Base-by-base conservation (phyloP, 1,284 basidiomycete genomes). In the Vanrija humicola region DNA sequence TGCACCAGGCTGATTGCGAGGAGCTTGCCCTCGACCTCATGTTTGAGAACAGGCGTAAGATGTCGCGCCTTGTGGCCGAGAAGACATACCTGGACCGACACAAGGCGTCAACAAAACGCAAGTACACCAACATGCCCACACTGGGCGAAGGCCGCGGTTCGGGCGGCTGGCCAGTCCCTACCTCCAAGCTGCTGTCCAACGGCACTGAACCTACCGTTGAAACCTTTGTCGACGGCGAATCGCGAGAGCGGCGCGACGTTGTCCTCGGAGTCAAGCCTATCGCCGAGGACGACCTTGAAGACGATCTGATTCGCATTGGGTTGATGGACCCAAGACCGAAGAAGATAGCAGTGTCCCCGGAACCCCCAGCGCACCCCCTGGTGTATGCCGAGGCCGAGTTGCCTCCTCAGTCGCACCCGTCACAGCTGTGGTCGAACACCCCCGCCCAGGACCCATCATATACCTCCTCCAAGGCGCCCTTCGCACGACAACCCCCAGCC, bases 101-200 rank as follows among this genome's bases (percentile, higher is more conserved):
- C n/a, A 50, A 44, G 50, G 54, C 57, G 3, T 43, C 43, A 28
- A 55, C 39, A 12, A 61, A 58, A 28, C 64, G 63, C 42, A 53
- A 54, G 47, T 62, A 56, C 50, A 62, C 61, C 42, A 63, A 58
- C 43, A 59, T 62, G 57, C 65, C 67, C 0, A 61, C 45, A 15
- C 49, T 67, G 6, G 62, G 67, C 4, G 59, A 59, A 38, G 68
- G 68, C 1, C 61, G 64, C 8, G 70, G 70, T 3, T 64, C 59
- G 8, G 66, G 68, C 9, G 68, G 66, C 7, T 71, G 69, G 69
- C 42, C 44, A 16, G 44, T 62, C 2, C 34, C 28, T 40, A 63
- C 44, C 29, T 56, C 44, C 34, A 55, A 44, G 9, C 59, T 69
- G 23, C 39, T 69, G 8, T 67, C 65, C 9, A 64, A 55, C 34